Base-by-base conservation (phyloP, 1,139 yeast genomes). In the Geotrichum bryndzae region DNA sequence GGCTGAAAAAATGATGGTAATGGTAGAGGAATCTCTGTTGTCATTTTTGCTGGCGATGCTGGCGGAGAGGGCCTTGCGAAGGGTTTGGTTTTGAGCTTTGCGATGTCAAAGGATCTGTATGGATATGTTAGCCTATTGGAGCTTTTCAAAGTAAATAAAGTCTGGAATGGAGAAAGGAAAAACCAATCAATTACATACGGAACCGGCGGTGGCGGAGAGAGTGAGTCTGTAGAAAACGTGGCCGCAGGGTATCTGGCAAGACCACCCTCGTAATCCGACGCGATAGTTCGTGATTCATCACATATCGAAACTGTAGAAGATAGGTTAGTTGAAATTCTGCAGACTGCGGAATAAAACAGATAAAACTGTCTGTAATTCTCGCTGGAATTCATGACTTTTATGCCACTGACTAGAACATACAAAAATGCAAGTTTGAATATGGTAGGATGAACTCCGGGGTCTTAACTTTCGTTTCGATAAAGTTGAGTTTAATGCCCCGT, bases 211-310 rank as follows among this genome's bases (percentile, higher is more conserved):
- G 59, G 54, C 15, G 59, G 50, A 22, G 48, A 33, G n/a, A 29
- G 50, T 11, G 46, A 13, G 25, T 27, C 35, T 7, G 58, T n/a
- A 11, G 51, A 6, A 18, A 38, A 29, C 7, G 54, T 3, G 11
- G 52, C 18, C 22, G 54, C 59, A 5, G 63, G 63, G 53, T 64
- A 64, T 18, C 55, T 56, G 13, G 51, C 50, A 10, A 61, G 57
- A 29, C 66, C 66, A 10, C 61, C 63, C 51, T 62, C 58, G 54
- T 64, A 64, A 23, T 62, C 66, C 4, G 64, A 56, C 1, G 66
- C 66, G 29, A 64, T 63, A 11, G 58, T 62, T 27, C 66, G 54
- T 13, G 66, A 64, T 57, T 64, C 66, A 48, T 64, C 66, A 51
- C 62, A 58, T 51, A 64, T 63, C 13, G 65, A 56, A 35, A 59